Base-by-base conservation (phyloP, 2,329 filamentous ascomycete species). In the Dendryphion nanum region DNA sequence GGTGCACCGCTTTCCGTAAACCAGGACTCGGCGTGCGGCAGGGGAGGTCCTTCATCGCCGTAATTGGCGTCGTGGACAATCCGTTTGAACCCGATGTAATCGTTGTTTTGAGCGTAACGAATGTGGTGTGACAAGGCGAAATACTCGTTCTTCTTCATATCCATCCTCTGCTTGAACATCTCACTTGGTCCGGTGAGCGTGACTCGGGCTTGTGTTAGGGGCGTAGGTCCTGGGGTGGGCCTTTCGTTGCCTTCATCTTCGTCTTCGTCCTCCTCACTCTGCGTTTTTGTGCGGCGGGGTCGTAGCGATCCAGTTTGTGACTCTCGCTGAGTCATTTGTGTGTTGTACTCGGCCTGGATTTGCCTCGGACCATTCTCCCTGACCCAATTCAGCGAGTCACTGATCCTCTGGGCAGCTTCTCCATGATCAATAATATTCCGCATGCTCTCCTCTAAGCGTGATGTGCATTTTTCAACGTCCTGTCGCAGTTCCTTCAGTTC, bases 31-130 rank as follows among this genome's bases (percentile, higher is more conserved):
- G 76, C 62, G 35, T 78, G 71, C 0, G 81, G 76, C 13, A 82
- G 55, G 0, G 73, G 71, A 3, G 75, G 73, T 2, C 73, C 72
- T 3, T 74, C 67, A 35, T 77, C 70, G n/a, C 72, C 72, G 45
- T 79, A 67, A 33, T 73, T 73, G 18, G 80, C 74, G 48, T 83
- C 79, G 57, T 84, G 81, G 3, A 83, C 69, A n/a, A 77, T 63
- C 6, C 70, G 67, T 55, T 80, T 79, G 69, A 84, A 86, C 16
- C 71, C 70, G 33, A 72, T 67, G 61, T 86, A 86, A 35, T 73
- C 67, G 48, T 82, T 79, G 53, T 84, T 72, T 6, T 70, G 65
- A 4, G 77, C 71, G 55, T 86, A 86, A 40, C 77, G 66, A 1
- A 54, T 55, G 1, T 40, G 45, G 18, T 68, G 49, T 4, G 59